Conservation (phyloP, 345 rosid genomes). For the Erucastrum elatum region DNA sequence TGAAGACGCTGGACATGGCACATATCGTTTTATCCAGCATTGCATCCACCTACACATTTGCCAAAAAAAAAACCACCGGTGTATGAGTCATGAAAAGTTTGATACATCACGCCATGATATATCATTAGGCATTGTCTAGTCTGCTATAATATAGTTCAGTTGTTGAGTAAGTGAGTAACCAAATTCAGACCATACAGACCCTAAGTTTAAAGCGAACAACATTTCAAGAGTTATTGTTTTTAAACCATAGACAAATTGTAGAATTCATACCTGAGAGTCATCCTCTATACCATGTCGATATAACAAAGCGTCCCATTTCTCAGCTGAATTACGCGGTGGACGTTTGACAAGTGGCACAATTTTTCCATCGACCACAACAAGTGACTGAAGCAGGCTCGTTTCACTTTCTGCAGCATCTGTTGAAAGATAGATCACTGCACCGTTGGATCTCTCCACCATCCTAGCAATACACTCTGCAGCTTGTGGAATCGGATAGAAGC, state of each 20-base stretch:
- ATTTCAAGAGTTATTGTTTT: not conserved
- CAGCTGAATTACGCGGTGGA: constrained; percentile 71
- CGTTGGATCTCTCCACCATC: constrained; percentile 61
- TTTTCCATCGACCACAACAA: constrained; percentile 61
- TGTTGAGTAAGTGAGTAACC: not conserved
- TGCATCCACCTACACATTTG: constrained; percentile 72
- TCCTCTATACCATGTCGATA: constrained; percentile 67
- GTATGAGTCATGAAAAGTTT: not conserved
- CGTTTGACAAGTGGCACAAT: constrained; percentile 74
- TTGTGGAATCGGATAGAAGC: constrained; percentile 34
- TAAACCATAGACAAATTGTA: not conserved
- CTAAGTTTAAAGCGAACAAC: not conserved
- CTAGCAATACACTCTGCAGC: constrained; percentile 44
- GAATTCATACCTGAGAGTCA: constrained; percentile 67
- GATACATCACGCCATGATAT: not conserved
- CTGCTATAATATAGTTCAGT: not conserved
- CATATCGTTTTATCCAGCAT: constrained; percentile 92
- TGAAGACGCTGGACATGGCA: constrained; percentile 76
- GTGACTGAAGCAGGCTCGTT: constrained; percentile 73
- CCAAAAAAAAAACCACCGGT: not conserved
- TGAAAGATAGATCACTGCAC: constrained; percentile 77
- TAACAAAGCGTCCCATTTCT: constrained; percentile 91
- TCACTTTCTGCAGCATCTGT: constrained; percentile 95
- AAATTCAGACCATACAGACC: not conserved
- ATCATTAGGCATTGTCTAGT: not conserved